Base-by-base conservation (phyloP, 257 asterid species). In the Nicotiana knightiana region DNA sequence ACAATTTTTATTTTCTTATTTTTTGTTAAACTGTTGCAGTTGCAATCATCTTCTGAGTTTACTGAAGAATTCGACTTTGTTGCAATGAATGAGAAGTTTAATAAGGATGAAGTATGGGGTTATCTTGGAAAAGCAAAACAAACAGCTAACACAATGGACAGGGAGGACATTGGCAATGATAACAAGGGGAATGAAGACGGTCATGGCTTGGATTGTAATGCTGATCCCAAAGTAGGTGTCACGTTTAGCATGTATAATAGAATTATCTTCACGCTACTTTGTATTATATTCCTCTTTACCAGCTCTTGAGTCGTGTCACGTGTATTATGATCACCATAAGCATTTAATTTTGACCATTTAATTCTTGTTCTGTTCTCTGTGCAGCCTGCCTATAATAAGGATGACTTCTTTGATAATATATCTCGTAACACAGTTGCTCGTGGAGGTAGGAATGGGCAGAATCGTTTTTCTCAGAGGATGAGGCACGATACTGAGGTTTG, bases 61-160 rank as follows among this genome's bases (percentile, higher is more conserved):
- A 85, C 84, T 18, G 95, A 92, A 83, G 97, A 93, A 83, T 92
- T 93, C 73, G 95, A 93, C 86, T 91, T 92, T 80, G 92, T 86
- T 87, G 97, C 93, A 81, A 91, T 93, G 97, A 92, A 93, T 43
- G 97, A 92, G 90, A 93, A 92, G 88, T 93, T 93, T 55, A 93
- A 91, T 75, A 93, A 92, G 84, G 95, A 92, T 76, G 97, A 93
- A 86, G 87, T 93, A 55, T 93, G 97, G 97, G 97, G 95, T 68
- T 68, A 88, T 83, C 92, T 91, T 68, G 97, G 94, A 81, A 91
- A 88, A 86, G 84, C 90, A 85, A 91, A 87, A 87, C 91, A 84
- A 81, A 79, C 81, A 67, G 89, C 87, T 46, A 81, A 85, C 62
- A 73, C 30, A 62, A 89, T 84, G 81, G 88, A 87, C n/a, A 21